A percentile compares a stretch with the other conserved stretches of the same genome.
Conservation (phyloP, 108 stramenopile species). For the Skeletonema tropicum region DNA sequence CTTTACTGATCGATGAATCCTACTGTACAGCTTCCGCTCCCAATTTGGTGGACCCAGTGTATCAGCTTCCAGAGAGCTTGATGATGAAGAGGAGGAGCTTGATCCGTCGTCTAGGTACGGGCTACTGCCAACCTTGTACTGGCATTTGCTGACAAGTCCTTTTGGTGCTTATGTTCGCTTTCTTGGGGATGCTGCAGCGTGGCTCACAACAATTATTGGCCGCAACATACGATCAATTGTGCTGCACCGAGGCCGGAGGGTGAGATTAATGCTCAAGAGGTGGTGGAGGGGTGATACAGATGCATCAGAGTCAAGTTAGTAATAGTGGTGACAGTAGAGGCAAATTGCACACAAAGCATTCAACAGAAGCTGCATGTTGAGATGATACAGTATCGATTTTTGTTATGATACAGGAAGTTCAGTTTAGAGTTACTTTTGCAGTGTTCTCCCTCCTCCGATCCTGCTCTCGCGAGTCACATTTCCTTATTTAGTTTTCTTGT, state of each 20-base stretch:
- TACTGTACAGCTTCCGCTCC: background rate
- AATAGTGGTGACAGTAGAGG: background rate
- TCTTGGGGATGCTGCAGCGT: slow-evolving; percentile 29
- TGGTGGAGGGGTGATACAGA: background rate
- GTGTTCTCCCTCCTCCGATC: too few relatives aligned
- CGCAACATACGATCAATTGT: background rate
- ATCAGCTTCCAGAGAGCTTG: background rate
- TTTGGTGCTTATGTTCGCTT: slow-evolving; percentile 17
- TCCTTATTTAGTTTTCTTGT: too few relatives aligned
- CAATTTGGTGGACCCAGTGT: slow-evolving; percentile 1
- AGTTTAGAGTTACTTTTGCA: too few relatives aligned
- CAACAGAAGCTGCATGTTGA: too few relatives aligned
- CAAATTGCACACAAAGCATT: too few relatives aligned
- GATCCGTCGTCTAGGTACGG: slow-evolving; percentile 1
- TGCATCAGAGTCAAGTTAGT: background rate
- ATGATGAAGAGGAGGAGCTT: background rate
- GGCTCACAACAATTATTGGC: slow-evolving; percentile 16
- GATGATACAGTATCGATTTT: too few relatives aligned
- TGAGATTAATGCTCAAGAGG: background rate
- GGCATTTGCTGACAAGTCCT: slow-evolving; percentile 36
- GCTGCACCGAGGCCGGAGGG: background rate
- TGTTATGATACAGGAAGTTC: too few relatives aligned
- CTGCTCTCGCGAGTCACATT: too few relatives aligned
- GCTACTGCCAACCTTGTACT: slow-evolving; percentile 31
- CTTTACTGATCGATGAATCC: background rate